Percentiles rank a stretch among this genome's conserved stretches.
Conservation (phyloP, 1,139 yeast genomes). For the Scheffersomyces segobiensis region DNA sequence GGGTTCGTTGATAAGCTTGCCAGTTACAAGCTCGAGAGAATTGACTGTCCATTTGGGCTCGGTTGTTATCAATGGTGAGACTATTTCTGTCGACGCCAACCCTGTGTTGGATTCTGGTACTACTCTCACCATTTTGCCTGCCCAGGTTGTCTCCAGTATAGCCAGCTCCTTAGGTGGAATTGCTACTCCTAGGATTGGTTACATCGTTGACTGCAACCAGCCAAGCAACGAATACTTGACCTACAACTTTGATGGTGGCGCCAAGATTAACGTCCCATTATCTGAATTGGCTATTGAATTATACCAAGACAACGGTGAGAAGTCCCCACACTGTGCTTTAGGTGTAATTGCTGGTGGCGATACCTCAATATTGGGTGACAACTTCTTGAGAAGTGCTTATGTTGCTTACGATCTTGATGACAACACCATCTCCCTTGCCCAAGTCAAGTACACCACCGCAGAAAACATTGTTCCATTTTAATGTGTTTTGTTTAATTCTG, state of each 20-base stretch:
- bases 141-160: conserved; percentile 6
- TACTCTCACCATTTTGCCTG: conserved; percentile 15
- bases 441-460: conserved; percentile 15
- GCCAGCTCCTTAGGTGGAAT: conserved; percentile 6
- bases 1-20: conserved; percentile 13
- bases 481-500: not conserved
- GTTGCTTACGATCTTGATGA: conserved; percentile 31
- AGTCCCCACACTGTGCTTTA: not conserved
- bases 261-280: conserved; percentile 10
- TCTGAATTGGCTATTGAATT: conserved; percentile 7
- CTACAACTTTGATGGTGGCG: conserved; percentile 4
- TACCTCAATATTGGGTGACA: conserved; percentile 24
- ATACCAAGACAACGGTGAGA: not conserved
- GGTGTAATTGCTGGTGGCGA: not conserved
- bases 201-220: conserved; percentile 5
- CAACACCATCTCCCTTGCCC: conserved; percentile 26
- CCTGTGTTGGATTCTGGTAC: conserved; percentile 21
- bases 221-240: conserved; percentile 1
- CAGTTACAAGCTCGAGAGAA: conserved; percentile 3
- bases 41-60: conserved; percentile 9
- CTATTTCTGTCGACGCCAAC: not conserved
- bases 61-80: conserved; percentile 5
- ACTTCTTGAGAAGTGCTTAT: conserved; percentile 32
- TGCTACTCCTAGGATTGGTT: not conserved
- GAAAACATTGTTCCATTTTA: conserved; percentile 3